Percentiles rank a stretch among this genome's conserved stretches.
Evolutionary conservation across 345 rosid genomes (phyloP).

Genomic region (Euphorbia pulcherrima): DNA sequence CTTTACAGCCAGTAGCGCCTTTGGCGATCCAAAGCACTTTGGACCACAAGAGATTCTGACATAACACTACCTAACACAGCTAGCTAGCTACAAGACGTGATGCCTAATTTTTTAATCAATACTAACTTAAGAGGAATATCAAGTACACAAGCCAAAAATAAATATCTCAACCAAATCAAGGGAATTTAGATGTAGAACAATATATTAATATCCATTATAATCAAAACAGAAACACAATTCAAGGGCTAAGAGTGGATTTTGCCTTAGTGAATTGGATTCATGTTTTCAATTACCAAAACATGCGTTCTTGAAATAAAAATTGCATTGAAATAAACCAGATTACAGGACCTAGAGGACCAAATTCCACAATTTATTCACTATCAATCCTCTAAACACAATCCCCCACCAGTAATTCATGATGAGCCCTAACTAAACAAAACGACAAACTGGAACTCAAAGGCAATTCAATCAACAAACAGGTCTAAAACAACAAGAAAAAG

Average conservation of each 20-base stretch:
- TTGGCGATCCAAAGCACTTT: not conserved
- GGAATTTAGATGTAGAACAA: not conserved
- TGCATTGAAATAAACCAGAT: not conserved
- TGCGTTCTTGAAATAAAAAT: not conserved
- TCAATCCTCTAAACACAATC: not conserved
- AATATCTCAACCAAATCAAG: not conserved
- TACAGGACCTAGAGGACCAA: not conserved
- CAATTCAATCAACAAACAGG: not conserved
- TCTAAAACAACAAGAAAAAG: not conserved
- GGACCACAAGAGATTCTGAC: slow-evolving; percentile 6
- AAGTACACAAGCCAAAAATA: not conserved
- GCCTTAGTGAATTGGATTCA: not conserved
- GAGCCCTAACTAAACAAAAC: not conserved
- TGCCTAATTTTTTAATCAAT: not conserved
- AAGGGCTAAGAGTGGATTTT: too few relatives aligned
- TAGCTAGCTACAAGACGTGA: not conserved
- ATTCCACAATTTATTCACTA: slow-evolving; percentile 1
- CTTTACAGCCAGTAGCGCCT: not conserved
- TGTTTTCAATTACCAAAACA: not conserved
- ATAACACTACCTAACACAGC: not conserved
- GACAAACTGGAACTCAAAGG: not conserved
- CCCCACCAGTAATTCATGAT: not conserved
- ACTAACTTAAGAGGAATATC: not conserved
- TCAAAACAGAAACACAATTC: not conserved
- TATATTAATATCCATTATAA: not conserved